Base-by-base conservation (phyloP, 1,284 basidiomycete genomes). In the Cryptococcus hybrid region DNA sequence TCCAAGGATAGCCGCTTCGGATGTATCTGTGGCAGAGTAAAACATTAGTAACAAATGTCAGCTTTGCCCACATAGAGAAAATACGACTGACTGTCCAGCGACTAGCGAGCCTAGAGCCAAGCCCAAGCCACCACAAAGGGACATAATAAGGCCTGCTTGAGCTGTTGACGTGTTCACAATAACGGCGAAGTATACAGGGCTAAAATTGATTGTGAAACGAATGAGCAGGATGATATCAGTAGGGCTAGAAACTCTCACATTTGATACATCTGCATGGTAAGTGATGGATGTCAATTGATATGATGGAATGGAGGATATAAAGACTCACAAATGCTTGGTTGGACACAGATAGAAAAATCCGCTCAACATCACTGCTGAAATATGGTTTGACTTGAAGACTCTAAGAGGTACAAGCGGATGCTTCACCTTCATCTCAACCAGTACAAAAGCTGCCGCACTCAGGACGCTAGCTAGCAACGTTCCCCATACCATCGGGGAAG, bases 331-430 rank as follows among this genome's bases (percentile, higher is more conserved):
- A 80, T 88, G 92, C 58, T 84, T 84, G 66, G 86, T 68, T 18
- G 2, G 86, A 87, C 13, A 93, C 84, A 12, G 87, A 85, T n/a
- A 92, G 56, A 48, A 74, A 70, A 8, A 71, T 7, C 71, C 70
- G 46, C 64, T 64, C 12, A 58, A 50, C 62, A 72, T 71, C 42
- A 77, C 67, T 1, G 71, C 68, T 7, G 63, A 77, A 9, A 90
- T 86, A 40, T 88, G 90, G 56, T 87, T 80, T 67, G 85, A 85
- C 34, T 80, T 84, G 58, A 94, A 84, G 59, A 94, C 76, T 54
- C 82, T 82, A 60, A 92, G 78, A 47, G 91, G 90, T 83, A 94
- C 87, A 45, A 93, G 85, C 9, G 91, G 91, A 68, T 86, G 87
- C 15, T 83, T 82, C 77, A 84, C 86, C 62, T 82, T 79, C 51